These are phyloP conservation scores for Fusarium nygamai DNA, from an alignment of 2,329 filamentous ascomycete species.

Conservation along the genomic window DNA sequence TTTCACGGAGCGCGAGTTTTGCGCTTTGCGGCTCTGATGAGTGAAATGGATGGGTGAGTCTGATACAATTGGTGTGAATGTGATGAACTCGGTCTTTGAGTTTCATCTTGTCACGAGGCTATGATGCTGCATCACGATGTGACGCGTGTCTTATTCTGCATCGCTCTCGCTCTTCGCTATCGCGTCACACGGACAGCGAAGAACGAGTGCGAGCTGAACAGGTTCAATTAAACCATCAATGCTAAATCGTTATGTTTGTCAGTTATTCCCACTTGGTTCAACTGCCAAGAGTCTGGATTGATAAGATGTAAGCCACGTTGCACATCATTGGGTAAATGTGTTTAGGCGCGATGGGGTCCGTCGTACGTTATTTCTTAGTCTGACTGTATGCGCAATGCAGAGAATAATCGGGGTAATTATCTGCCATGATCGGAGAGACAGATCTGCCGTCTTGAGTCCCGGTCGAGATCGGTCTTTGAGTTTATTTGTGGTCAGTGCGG, in stretches of 20 bases:
- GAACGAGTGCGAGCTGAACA: background rate
- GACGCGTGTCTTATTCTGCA: accelerated
- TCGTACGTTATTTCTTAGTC: background rate
- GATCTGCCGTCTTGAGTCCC: background rate
- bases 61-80: background rate
- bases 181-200: background rate
- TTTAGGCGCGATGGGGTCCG: too few species aligned
- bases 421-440: background rate
- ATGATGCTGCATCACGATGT: background rate
- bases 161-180: background rate
- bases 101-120: background rate
- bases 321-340: background rate
- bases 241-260: background rate
- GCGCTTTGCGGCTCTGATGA: background rate
- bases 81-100: background rate
- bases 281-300: background rate
- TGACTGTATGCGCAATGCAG: background rate
- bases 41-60: background rate
- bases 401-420: background rate
- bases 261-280: background rate
- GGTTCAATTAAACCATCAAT: background rate
- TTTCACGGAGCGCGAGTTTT: background rate
- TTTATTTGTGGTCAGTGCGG: background rate
- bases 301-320: background rate
- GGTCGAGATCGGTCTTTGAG: background rate